Evolutionary conservation across 176 grass and related monocot genomes (phyloP), one percentile per base, ranked within the genome.

Genomic region (Phoenix roebelenii): DNA sequence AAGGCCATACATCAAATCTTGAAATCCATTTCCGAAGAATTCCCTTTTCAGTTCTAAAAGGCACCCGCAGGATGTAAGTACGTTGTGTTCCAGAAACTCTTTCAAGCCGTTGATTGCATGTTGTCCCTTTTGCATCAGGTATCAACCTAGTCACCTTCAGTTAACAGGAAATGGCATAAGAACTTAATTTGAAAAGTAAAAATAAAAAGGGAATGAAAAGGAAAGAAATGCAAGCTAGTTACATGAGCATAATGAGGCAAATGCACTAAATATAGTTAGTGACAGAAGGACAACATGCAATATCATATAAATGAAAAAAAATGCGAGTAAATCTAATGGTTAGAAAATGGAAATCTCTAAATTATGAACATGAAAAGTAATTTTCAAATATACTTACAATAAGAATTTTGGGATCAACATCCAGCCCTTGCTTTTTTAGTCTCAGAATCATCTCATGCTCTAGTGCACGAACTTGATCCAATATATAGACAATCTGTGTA

Each of bases 1-100:
- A 97, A 55, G 92, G 92, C 87, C 92, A 91, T 16, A 97, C 84
- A 77, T 97, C 92, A 72, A 97, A 97, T 71, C 83, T 86, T 50
- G 92, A 97, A 75, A 97, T 85, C 92, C 92, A 91, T 83, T 97
- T 91, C 63, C 51, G 78, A 5, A 88, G 57, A 80, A 97, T 59
- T 28, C 92, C 92, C 39, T 91, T 82, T 74, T 85, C 65, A 66
- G 67, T 97, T 77, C 52, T 80, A 58, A 97, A 91, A 49, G 92
- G 87, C 25, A 97, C 87, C 17, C 87, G 72, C 61, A 97, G 72
- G 69, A 97, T 91, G 59, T 59, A 80, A 51, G 84, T 82, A 72
- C 91, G 64, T 7, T 88, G 66, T 57, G 87, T 97, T 57, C 92
- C 92, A 83, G 72, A 82, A 59, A 97, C 76, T 74, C 81, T 89